Percentiles rank a stretch among this genome's conserved stretches.
phyloP scores from a whole-genome alignment of 139 green algal genomes.

The Chlorella sp. region DNA sequence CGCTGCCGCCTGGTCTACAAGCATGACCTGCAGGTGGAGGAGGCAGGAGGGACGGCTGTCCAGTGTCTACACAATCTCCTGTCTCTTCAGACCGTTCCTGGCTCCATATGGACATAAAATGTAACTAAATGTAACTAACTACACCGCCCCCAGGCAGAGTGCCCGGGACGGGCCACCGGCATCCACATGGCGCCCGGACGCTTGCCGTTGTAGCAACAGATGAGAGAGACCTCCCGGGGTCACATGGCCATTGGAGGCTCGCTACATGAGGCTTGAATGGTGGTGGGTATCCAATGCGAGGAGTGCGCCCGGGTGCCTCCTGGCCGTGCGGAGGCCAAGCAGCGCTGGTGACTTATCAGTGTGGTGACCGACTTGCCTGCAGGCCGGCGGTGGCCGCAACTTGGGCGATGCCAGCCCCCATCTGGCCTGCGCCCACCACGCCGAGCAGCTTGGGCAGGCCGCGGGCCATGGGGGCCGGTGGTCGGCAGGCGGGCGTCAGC shows the following conservation, averaged over 20 bases:
- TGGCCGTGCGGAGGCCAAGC: not conserved
- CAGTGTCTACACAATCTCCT: not conserved
- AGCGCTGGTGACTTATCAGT: not conserved
- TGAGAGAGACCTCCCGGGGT: too few species aligned
- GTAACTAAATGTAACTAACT: too few species aligned
- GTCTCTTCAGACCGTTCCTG: too few species aligned
- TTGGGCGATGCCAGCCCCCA: slow-evolving; percentile 82
- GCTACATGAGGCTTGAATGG: too few species aligned
- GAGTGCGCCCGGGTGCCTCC: too few species aligned
- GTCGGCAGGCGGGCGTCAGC: not conserved
- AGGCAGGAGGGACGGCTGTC: not conserved
- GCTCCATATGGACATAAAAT: too few species aligned
- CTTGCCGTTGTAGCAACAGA: too few species aligned
- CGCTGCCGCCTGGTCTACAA: slow-evolving; percentile 42
- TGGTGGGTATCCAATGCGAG: not conserved
- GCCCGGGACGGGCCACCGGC: too few species aligned
- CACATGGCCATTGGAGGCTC: too few species aligned
- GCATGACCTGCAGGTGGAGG: not conserved
- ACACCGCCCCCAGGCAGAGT: too few species aligned
- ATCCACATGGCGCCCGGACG: too few species aligned
- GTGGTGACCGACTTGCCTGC: slow-evolving; percentile 23
- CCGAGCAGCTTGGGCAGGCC: slow-evolving; percentile 51
- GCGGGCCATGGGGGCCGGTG: not conserved
- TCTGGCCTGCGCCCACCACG: slow-evolving; percentile 80
- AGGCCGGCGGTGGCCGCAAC: slow-evolving; percentile 59